These are phyloP conservation scores for Penicillium sp. DNA, from an alignment of 2,329 filamentous ascomycete species.

Conservation along the genomic window DNA sequence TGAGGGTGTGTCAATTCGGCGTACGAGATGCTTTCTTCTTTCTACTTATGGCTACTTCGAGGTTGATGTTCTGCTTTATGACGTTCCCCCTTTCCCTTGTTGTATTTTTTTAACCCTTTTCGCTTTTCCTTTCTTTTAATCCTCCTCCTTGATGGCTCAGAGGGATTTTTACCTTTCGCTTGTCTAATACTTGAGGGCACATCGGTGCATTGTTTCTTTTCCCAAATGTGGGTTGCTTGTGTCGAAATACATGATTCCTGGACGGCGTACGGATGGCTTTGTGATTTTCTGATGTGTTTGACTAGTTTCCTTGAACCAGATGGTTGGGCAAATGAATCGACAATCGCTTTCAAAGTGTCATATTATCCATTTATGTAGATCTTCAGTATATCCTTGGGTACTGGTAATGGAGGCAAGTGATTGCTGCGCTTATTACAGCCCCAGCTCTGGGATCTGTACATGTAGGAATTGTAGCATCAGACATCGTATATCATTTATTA, in stretches of 20 bases:
- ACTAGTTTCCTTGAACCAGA: conserved; percentile 16
- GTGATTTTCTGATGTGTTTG: conserved; percentile 11
- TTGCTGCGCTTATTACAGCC: too few species aligned
- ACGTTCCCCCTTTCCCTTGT: conserved; percentile 13
- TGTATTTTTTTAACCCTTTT: conserved; percentile 16
- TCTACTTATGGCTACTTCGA: conserved; percentile 15
- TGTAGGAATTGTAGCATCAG: not conserved
- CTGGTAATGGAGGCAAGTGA: not conserved
- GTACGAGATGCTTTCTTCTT: conserved; percentile 20
- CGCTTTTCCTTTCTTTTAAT: conserved; percentile 11
- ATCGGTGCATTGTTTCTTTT: conserved; percentile 15
- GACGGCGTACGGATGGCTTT: conserved; percentile 20
- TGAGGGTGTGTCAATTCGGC: conserved; percentile 26
- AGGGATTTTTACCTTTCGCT: conserved; percentile 16
- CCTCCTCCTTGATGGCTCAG: conserved; percentile 10
- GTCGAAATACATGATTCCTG: conserved; percentile 20
- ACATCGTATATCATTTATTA: not conserved
- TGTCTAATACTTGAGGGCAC: conserved; percentile 22
- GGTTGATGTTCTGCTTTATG: conserved; percentile 19
- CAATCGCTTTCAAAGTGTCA: conserved; percentile 7
- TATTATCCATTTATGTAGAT: not conserved
- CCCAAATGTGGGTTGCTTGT: conserved; percentile 15
- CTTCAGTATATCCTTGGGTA: not conserved
- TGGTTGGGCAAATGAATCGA: conserved; percentile 14
- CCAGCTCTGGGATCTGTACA: not conserved